phyloP scores from a whole-genome alignment of 139 green algal species.

The Monoraphidium neglectum region DNA sequence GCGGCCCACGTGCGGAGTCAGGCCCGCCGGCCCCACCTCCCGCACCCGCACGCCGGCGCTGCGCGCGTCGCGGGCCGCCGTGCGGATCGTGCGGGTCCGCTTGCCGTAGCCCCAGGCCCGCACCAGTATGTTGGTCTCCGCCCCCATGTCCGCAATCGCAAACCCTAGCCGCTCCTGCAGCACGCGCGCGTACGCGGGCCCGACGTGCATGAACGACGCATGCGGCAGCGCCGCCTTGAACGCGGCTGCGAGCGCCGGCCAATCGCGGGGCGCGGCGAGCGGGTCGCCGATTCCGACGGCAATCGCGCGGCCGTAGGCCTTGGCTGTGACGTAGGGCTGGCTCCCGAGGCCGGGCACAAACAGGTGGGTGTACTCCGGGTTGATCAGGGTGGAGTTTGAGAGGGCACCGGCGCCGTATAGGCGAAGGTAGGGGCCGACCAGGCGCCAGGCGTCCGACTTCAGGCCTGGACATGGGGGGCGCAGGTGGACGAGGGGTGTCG shows the following conservation, averaged over 20 bases:
- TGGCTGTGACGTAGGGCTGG: neutral
- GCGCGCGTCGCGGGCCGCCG: too few species aligned
- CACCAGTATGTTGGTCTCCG: conserved; percentile 25
- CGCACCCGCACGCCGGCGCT: too few species aligned
- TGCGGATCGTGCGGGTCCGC: too few species aligned
- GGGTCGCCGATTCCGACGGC: conserved; percentile 19
- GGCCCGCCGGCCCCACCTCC: too few species aligned
- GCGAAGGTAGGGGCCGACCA: conserved; percentile 27
- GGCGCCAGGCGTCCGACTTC: conserved; percentile 13
- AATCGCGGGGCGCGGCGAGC: neutral
- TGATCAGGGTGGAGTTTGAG: conserved; percentile 19
- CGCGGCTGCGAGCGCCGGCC: neutral
- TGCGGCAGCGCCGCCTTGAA: conserved; percentile 8
- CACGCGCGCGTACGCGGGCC: neutral
- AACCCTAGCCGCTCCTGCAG: conserved; percentile 19
- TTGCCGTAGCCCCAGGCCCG: conserved; percentile 11
- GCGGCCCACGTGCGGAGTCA: too few species aligned
- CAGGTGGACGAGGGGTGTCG: too few species aligned
- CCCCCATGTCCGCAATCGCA: conserved; percentile 20
- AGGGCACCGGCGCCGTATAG: conserved; percentile 24
- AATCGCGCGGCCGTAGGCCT: conserved; percentile 12
- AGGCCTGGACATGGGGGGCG: conserved; percentile 5
- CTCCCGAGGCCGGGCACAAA: conserved; percentile 18
- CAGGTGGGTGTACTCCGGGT: conserved; percentile 30
- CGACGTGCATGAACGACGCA: conserved; percentile 21